phyloP scores from a whole-genome alignment of 306 rosid genomes.

The Vigna hirtella region DNA sequence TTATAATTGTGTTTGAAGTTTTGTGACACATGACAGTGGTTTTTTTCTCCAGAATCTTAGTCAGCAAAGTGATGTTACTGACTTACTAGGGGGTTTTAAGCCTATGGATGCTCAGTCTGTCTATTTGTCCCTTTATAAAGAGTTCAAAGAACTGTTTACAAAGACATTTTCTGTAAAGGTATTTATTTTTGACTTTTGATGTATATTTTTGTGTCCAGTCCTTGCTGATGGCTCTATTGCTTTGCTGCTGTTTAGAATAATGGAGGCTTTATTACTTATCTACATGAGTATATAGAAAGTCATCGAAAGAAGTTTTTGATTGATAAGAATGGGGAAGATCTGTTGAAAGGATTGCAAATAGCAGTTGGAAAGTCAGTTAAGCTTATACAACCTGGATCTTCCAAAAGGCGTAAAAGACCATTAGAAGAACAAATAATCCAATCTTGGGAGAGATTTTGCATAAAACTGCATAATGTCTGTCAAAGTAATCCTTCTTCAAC shows the following conservation, averaged over 20 bases:
- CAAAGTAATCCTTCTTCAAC: conserved; percentile 65
- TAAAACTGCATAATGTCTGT: conserved; percentile 59
- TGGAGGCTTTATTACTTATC: conserved; percentile 26
- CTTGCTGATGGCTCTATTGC: conserved; percentile 32
- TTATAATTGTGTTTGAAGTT: conserved; percentile 3
- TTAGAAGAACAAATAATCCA: conserved; percentile 58
- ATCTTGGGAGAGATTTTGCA: conserved; percentile 71
- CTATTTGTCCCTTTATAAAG: conserved; percentile 61
- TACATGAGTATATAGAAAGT: background rate
- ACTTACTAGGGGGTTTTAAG: conserved; percentile 89
- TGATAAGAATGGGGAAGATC: conserved; percentile 65
- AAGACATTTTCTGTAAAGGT: conserved; percentile 66
- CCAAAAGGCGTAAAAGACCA: conserved; percentile 73
- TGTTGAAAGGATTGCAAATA: conserved; percentile 55
- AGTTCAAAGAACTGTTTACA: conserved; percentile 68
- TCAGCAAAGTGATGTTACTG: conserved; percentile 95
- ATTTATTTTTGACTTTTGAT: conserved; percentile 31
- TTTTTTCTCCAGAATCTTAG: conserved; percentile 79
- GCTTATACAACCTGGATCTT: conserved; percentile 47
- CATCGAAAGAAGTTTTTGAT: conserved; percentile 48
- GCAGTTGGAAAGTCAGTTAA: conserved; percentile 52
- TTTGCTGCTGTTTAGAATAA: conserved; percentile 61
- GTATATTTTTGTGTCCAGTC: conserved; percentile 26
- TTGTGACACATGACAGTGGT: conserved; percentile 5
- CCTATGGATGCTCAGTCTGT: conserved; percentile 71